Percentiles rank a stretch among this genome's conserved stretches.
Conservation (phyloP, 78 protist species). For the Dictyostelium brefeldianum region DNA sequence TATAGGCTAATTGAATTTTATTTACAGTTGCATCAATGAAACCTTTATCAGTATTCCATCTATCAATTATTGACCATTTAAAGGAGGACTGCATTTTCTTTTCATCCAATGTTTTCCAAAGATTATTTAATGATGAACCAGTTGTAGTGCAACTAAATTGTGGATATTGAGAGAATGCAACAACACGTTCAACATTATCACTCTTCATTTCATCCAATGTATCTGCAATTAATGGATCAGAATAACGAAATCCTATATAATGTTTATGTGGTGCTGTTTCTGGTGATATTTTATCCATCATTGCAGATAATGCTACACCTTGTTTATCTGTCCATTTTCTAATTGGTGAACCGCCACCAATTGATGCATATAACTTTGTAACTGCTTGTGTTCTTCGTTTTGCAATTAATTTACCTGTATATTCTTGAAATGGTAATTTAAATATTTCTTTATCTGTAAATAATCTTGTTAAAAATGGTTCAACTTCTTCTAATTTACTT, state of each 20-base stretch:
- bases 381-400: conserved; percentile 85
- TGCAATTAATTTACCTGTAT: conserved; percentile 75
- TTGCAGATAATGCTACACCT: conserved; percentile 61
- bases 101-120: conserved; percentile 75
- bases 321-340: conserved; percentile 88
- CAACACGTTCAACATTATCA: conserved; percentile 87
- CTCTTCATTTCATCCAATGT: conserved; percentile 82
- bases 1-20: conserved; percentile 33
- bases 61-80: conserved; percentile 88
- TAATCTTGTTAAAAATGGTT: conserved; percentile 88
- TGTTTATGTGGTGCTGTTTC: conserved; percentile 92
- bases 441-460: conserved; percentile 87
- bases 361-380: conserved; percentile 79
- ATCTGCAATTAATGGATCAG: conserved; percentile 89
- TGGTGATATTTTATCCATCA: conserved; percentile 83
- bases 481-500: conserved; percentile 80
- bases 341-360: conserved; percentile 95
- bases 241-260: conserved; percentile 91
- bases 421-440: conserved; percentile 81
- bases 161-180: conserved; percentile 95
- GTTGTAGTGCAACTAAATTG: conserved; percentile 93
- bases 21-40: conserved; percentile 80
- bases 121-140: conserved; percentile 86
- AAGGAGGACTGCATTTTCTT: conserved; percentile 16
- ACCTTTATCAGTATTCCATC: conserved; percentile 84